Percentiles rank a stretch among this genome's conserved stretches.
Conservation (phyloP, 257 asterid species). For the Cinchona pubescens region DNA sequence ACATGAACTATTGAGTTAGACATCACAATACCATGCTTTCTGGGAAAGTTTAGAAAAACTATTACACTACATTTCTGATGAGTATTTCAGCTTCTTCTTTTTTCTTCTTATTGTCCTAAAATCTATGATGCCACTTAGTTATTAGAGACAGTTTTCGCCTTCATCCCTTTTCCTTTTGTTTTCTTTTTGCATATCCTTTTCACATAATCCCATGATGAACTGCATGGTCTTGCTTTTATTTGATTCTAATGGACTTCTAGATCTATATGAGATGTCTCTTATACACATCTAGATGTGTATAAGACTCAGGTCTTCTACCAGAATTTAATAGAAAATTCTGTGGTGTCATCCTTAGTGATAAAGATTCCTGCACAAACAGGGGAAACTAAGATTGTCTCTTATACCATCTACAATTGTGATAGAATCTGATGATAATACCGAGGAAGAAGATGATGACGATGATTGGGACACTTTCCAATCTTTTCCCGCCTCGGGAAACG, state of each 20-base stretch:
- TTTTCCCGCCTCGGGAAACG: constrained; percentile 68
- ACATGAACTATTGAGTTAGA: too few relatives aligned
- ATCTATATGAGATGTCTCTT: too few relatives aligned
- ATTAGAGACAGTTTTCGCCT: too few relatives aligned
- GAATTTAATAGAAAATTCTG: constrained; percentile 47
- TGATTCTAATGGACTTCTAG: not conserved
- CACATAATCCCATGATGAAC: not conserved
- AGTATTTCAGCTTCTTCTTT: too few relatives aligned
- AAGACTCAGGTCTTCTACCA: too few relatives aligned
- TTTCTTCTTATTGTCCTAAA: too few relatives aligned
- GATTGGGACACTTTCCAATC: constrained; percentile 99
- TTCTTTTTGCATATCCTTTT: not conserved
- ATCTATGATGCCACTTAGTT: not conserved
- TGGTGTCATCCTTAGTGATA: constrained; percentile 56
- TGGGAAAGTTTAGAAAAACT: too few relatives aligned
- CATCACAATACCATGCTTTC: too few relatives aligned
- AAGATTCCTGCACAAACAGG: constrained; percentile 63
- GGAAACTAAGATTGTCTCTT: constrained; percentile 29
- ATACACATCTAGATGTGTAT: too few relatives aligned
- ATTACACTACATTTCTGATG: not conserved
- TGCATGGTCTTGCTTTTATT: not conserved
- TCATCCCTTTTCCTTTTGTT: too few relatives aligned
- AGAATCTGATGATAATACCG: constrained; percentile 44
- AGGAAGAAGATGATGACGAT: constrained; percentile 63
- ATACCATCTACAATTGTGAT: constrained; percentile 36